A percentile compares a stretch with the other conserved stretches of the same genome.
Conservation (phyloP, 2,329 filamentous ascomycete species). For the Xylariaceae sp. region DNA sequence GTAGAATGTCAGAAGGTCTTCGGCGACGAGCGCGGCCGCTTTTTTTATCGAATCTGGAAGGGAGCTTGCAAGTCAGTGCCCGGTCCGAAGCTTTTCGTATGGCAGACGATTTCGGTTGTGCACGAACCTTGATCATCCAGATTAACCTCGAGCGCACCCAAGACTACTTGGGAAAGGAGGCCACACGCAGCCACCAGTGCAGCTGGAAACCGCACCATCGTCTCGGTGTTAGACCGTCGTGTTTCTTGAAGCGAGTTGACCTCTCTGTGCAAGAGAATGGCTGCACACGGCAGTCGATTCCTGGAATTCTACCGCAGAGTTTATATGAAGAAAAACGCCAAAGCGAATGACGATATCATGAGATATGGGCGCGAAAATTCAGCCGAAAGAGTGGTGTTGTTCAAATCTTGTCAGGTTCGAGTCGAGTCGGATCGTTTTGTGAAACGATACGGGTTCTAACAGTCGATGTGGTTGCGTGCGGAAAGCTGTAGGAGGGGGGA, state of each 20-base stretch:
- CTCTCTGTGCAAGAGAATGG: not conserved
- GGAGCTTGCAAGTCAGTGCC: not conserved
- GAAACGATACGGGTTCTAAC: too few species aligned
- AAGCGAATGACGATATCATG: too few species aligned
- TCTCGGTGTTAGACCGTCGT: slow-evolving; percentile 1
- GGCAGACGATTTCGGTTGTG: not conserved
- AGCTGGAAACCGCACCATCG: slow-evolving; percentile 18
- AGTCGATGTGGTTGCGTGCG: not conserved
- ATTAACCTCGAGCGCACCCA: slow-evolving; percentile 27
- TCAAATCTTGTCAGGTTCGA: too few species aligned
- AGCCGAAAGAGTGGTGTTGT: too few species aligned
- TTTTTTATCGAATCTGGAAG: slow-evolving; percentile 41
- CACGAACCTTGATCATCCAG: slow-evolving; percentile 28
- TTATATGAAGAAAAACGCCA: too few species aligned
- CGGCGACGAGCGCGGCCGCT: slow-evolving; percentile 42
- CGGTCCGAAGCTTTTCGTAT: not conserved
- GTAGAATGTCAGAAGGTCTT: slow-evolving; percentile 48
- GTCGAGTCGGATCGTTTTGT: too few species aligned
- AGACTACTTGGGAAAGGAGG: slow-evolving; percentile 20
- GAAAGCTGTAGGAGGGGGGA: not conserved
- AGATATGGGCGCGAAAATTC: too few species aligned
- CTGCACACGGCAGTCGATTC: not conserved
- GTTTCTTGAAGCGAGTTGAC: not conserved
- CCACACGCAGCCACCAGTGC: slow-evolving; percentile 25
- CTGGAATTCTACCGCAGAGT: too few species aligned